Evolutionary conservation across 352 stramenopile species (phyloP), one percentile per base, ranked within the genome.

Genomic region (Globisporangium abappressorium): DNA sequence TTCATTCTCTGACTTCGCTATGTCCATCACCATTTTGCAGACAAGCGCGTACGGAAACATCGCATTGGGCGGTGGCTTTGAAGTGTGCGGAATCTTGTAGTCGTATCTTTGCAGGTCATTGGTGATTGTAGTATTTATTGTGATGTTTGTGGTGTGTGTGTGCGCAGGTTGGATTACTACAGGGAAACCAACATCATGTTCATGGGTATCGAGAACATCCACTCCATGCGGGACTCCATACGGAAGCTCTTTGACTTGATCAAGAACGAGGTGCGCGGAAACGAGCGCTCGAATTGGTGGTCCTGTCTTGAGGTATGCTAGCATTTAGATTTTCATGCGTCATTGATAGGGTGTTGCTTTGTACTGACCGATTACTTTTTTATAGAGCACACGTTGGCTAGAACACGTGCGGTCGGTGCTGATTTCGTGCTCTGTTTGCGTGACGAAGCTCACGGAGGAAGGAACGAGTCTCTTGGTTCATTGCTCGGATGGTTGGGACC

Each of bases 401-500:
- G 86, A 95, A 60, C 87, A 95, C 38, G 81, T 95, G 38, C 80
- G 87, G 1, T 94, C 85, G 2, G 68, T 95, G 34, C 64, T 95
- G 15, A 74, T 91, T 22, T 97, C 96, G 33, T 99, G 97, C 75
- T 89, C 98, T 3, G 82, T 84, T 41, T 97, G 98, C 68, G 88
- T 99, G 22, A 84, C 92, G 14, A 92, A 95, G 64, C 69, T 95
- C 2, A 78, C 80, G 3, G 76, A 92, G 2, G 84, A 99, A 74
- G 84, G 87, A 18, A 91, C 94, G 5, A 97, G 97, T 43, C 87
- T 99, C 14, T 73, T 99, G 51, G 85, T 99, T n/a, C 98, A 99
- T 73, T 99, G 98, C 75, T 98, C 91, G 28, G 97, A 99, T 72
- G 97, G 98, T 14, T 99, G 98, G 98, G 98, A 99, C 81, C 86